Evolutionary conservation across 495 filamentous ascomycete species (phyloP), one percentile per base, ranked within the genome.

Genomic region (Aspergillus egyptiacus): DNA sequence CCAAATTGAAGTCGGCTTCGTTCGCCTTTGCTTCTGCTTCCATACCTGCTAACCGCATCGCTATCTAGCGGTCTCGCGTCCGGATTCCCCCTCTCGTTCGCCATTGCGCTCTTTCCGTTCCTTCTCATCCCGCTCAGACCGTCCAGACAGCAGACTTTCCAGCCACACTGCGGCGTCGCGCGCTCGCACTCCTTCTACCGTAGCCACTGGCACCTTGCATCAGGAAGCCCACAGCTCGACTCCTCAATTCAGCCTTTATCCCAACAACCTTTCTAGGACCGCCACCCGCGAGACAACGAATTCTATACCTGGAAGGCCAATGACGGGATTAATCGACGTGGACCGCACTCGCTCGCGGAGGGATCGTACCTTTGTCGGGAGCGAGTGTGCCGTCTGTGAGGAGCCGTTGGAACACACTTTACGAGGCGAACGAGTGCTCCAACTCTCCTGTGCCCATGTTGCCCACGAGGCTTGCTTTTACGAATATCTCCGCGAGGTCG

Each of bases 391-490:
- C 38, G 90, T 96, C 10, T 99, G 93, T 64, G 93, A 99, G 61
- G 93, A 99, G 63, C 94, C 91, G 7, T 69, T 99, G 53, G 93
- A 99, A 62, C 93, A 99, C 61, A 99, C 90, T 10, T 74, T 99
- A 32, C 87, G 89, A 11, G 94, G 94, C 41, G 93, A 99, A 69
- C 82, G 89, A 48, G 87, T 99, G 43, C 76, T 99, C 45, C 94
- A 97, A 62, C 91, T 99, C 59, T 95, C 93, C 20, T 99, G 93
- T 66, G 77, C 82, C 9, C 93, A 99, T 64, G 94, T 99, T 27
- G 87, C 91, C 13, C 93, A 99, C 61, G 93, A 97, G 64, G 94
- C 94, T 15, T 99, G 93, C 69, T 99, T 99, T 65, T 99, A 97
- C 68, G 94, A 99, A 68, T 96, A 90, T 60, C 93, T 99, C 56